A percentile compares a stretch with the other conserved stretches of the same genome.
Conservation (phyloP, 441 rosid genomes). For the Brassica hybrid region DNA sequence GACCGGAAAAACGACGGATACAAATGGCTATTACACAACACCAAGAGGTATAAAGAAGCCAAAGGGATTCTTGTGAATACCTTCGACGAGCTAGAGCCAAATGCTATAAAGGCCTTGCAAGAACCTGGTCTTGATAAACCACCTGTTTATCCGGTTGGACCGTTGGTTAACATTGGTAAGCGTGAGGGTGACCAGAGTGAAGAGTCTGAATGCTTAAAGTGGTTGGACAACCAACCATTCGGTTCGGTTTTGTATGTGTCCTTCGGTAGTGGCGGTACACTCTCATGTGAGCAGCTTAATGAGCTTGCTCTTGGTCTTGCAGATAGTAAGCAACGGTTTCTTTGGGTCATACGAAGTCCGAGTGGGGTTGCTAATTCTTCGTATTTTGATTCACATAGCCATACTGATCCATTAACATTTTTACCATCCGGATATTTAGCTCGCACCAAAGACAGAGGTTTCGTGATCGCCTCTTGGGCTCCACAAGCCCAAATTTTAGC, state of each 20-base stretch:
- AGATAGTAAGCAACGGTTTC: slow-evolving; percentile 45
- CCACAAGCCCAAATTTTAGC: slow-evolving; percentile 44
- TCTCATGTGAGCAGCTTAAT: slow-evolving; percentile 40
- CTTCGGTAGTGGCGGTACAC: slow-evolving; percentile 54
- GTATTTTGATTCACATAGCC: slow-evolving; percentile 2
- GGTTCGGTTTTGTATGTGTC: slow-evolving; percentile 48
- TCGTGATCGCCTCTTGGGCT: slow-evolving; percentile 44
- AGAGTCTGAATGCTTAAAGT: slow-evolving; percentile 45
- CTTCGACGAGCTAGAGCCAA: slow-evolving; percentile 54
- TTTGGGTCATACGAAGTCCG: slow-evolving; percentile 1
- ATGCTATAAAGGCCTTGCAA: slow-evolving; percentile 49
- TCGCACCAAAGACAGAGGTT: slow-evolving; percentile 15
- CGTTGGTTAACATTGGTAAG: slow-evolving; percentile 42
- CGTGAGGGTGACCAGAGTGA: neutral
- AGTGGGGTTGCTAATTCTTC: neutral
- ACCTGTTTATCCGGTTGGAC: slow-evolving; percentile 63
- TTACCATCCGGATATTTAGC: slow-evolving; percentile 42
- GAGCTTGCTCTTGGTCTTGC: slow-evolving; percentile 53
- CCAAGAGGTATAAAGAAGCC: slow-evolving; percentile 46
- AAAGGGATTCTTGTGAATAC: slow-evolving; percentile 55
- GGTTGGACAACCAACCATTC: slow-evolving; percentile 47
- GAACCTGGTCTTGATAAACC: slow-evolving; percentile 42
- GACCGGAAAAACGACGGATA: slow-evolving; percentile 48
- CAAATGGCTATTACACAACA: slow-evolving; percentile 43
- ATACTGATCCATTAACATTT: slow-evolving; percentile 40